Evolutionary conservation across 805 yeast genomes (phyloP).

Genomic region (Myxozyma neglecta): DNA sequence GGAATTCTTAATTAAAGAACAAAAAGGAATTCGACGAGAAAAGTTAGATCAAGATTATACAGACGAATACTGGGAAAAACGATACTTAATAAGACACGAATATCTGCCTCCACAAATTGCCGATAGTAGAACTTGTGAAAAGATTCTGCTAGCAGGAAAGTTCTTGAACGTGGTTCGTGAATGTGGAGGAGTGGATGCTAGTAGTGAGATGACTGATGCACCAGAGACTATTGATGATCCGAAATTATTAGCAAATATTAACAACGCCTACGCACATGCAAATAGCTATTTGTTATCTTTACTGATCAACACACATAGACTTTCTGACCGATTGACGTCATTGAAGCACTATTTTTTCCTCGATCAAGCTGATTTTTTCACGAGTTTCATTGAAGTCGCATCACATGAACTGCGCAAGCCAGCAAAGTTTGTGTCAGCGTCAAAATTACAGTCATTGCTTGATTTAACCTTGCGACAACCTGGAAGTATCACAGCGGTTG

Average conservation of each 20-base stretch:
- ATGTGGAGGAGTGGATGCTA: conserved; percentile 49
- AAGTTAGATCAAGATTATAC: conserved; percentile 37
- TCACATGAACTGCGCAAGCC: conserved; percentile 54
- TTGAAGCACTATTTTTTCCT: conserved; percentile 62
- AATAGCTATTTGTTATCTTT: conserved; percentile 60
- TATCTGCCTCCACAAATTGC: conserved; percentile 70
- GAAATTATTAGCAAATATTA: conserved; percentile 53
- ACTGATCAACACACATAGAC: conserved; percentile 59
- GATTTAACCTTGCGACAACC: conserved; percentile 45
- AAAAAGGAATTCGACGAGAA: conserved; percentile 33
- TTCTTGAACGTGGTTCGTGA: conserved; percentile 69
- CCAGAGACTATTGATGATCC: conserved; percentile 31
- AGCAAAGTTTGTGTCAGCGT: conserved; percentile 35
- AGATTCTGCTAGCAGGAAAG: conserved; percentile 80
- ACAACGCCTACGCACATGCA: conserved; percentile 65
- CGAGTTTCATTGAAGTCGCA: conserved; percentile 53
- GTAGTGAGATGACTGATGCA: conserved; percentile 38
- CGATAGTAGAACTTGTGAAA: conserved; percentile 52
- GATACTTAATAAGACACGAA: conserved; percentile 70
- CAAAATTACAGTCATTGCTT: conserved; percentile 42
- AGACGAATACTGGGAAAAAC: conserved; percentile 48
- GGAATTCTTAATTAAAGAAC: conserved; percentile 71
- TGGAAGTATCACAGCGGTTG: conserved; percentile 42
- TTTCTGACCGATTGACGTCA: conserved; percentile 49
- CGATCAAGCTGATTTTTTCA: conserved; percentile 52